Evolutionary conservation across 2,329 filamentous ascomycete genomes (phyloP), one percentile per base, ranked within the genome.

Genomic region (Anthostomella pinea): DNA sequence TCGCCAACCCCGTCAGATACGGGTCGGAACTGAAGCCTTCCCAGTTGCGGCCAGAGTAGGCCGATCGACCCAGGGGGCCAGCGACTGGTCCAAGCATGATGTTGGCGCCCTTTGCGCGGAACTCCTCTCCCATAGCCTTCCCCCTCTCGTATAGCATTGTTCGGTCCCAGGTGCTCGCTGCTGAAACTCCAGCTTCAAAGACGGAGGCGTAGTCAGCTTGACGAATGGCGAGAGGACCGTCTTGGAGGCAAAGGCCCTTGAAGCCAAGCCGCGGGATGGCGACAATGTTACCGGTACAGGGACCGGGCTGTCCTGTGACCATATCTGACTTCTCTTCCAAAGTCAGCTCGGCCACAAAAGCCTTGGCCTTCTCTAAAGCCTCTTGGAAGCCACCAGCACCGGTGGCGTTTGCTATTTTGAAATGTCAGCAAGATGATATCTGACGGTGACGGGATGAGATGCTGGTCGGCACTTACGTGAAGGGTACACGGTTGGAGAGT

Each of bases 11-110:
- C 10, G 60, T 79, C 1, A 88, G 65, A 28, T 86, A 83, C 0
- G 79, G 77, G 50, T 82, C 78, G 66, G 81, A 77, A 2, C 77
- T 74, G 65, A 68, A 70, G 6, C 67, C 69, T 58, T 80, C 77
- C 82, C 83, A 86, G 58, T 83, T 83, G 34, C 81, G 69, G 19
- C 84, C 84, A 2, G 57, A 56, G 44, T 62, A 65, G 23, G 62
- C 63, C 4, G 60, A 63, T 10, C 65, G 60, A 11, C 68, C 71
- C 11, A 72, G 60, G 13, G 70, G 67, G 2, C 66, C 66, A 10
- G 55, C 53, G 14, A 67, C 62, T 9, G 68, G 64, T 2, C 39
- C 44, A 3, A 89, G 70, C 46, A 80, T 76, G 18, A 88, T 68
- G 55, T 89, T 83, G 15, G 85, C 73, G 39, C 85, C 85, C 11